A percentile compares a stretch with the other conserved stretches of the same genome.
phyloP scores from a whole-genome alignment of 768 basidiomycete species.

The Termitomyces sp. region DNA sequence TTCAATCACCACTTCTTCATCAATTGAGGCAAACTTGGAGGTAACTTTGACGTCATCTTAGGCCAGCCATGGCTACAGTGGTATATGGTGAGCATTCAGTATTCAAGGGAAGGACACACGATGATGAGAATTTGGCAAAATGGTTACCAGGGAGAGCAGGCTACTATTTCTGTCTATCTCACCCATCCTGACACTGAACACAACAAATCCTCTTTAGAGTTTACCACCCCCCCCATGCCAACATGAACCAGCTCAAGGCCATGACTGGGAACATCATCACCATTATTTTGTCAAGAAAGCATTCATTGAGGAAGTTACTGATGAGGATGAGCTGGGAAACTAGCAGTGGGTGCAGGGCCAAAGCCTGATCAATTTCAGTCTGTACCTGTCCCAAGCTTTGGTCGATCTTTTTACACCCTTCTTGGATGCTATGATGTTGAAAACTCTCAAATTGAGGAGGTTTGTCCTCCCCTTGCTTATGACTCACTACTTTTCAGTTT shows the following conservation, averaged over 20 bases:
- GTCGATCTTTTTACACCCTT: conserved; percentile 2
- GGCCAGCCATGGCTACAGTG: no score
- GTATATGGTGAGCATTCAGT: no score
- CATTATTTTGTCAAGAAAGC: neutral
- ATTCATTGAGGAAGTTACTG: neutral
- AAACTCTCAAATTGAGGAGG: neutral
- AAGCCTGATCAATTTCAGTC: no score
- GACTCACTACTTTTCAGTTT: conserved; percentile 5
- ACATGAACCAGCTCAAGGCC: neutral
- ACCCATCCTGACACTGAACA: no score
- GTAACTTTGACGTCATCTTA: no score
- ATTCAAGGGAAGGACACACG: conserved; percentile 19
- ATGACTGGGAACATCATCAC: neutral
- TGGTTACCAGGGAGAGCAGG: no score
- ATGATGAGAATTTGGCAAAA: neutral
- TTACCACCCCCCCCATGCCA: no score
- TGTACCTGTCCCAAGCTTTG: conserved; percentile 11
- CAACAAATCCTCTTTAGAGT: no score
- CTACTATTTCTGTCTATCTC: no score
- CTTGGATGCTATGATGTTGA: neutral
- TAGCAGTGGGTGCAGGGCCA: conserved; percentile 4
- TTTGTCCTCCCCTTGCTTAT: conserved; percentile 9
- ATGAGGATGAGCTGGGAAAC: conserved; percentile 9
- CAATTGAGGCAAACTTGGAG: no score
- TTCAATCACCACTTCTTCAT: no score